Evolutionary conservation across 768 basidiomycete species (phyloP), one percentile per base, ranked within the genome.

Genomic region (Vararia minispora): DNA sequence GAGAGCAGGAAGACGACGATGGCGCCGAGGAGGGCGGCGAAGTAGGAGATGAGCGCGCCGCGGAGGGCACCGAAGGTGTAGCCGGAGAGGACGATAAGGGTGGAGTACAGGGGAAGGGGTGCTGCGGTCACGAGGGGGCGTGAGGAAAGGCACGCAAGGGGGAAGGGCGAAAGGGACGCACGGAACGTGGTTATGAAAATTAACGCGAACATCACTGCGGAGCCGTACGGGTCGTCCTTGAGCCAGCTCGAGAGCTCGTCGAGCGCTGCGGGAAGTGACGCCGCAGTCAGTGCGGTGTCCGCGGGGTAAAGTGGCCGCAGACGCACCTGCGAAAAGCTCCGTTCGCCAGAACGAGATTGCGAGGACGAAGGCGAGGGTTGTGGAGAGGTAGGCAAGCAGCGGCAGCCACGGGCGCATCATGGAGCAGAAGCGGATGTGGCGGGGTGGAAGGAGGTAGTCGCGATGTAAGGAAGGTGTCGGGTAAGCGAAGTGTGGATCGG

Each of bases 71-170:
- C 88, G 53, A 79, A 91, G 8, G 88, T 89, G 58, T 94, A 94
- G 17, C 90, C 90, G 29, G 88, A 85, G 48, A 95, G 67, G 47
- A 88, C 76, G 54, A 94, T 91, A 60, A 95, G 69, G 0, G 91
- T 94, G 49, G 87, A 91, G 62, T 94, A 95, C 39, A 95, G 66
- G 25, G 91, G 91, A 33, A 95, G 53, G 25, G 91, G 91, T 28
- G 91, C 87, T 89, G 53, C 23, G 41, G 37, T 43, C 17, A 22
- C 22, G 16, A 36, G 20, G 39, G 20, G 18, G 35, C 20, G 41
- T 33, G 50, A 33, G 32, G 47, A 52, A 35, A 33, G n/a, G 23
- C 8, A 22, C 24, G 28, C 3, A 20, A 40, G 59, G 52, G n/a
- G 52, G 49, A 14, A 48, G n/a, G 6, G 12, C n/a, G 35, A 36